phyloP scores from a whole-genome alignment of 2,329 filamentous ascomycete species.

The Penicillium griseofulvum region DNA sequence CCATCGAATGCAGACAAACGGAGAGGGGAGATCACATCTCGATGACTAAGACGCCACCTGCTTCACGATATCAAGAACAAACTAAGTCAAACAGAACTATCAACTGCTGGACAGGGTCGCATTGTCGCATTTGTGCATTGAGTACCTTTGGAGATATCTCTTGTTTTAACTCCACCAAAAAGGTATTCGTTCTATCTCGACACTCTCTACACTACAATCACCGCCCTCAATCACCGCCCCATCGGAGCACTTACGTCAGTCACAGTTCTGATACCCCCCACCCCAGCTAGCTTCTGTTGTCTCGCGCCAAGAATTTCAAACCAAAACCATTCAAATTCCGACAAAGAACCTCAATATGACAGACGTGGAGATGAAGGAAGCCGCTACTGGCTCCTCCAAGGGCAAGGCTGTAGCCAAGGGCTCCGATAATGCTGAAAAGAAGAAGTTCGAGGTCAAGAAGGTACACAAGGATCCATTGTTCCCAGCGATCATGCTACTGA shows the following conservation, averaged over 20 bases:
- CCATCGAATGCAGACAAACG: slow-evolving; percentile 7
- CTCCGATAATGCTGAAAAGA: slow-evolving; percentile 66
- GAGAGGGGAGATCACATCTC: slow-evolving; percentile 11
- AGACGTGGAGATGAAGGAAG: slow-evolving; percentile 94
- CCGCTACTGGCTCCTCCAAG: slow-evolving; percentile 51
- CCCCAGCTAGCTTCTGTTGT: slow-evolving; percentile 6
- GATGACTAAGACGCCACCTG: slow-evolving; percentile 28
- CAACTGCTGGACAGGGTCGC: neutral
- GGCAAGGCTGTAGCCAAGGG: slow-evolving; percentile 56
- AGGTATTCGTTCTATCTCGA: neutral
- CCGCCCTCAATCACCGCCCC: slow-evolving; percentile 1
- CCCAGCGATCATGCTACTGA: slow-evolving; percentile 9
- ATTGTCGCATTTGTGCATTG: neutral
- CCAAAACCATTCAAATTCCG: neutral
- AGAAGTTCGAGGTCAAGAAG: slow-evolving; percentile 99
- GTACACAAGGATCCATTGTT: slow-evolving; percentile 48
- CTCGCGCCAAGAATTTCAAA: slow-evolving; percentile 9
- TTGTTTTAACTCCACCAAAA: neutral
- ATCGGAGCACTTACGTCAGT: slow-evolving; percentile 11
- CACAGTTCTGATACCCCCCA: slow-evolving; percentile 9
- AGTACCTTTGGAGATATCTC: slow-evolving; percentile 4
- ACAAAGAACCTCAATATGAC: slow-evolving; percentile 61
- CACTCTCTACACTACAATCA: neutral
- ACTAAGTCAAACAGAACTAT: slow-evolving; percentile 17
- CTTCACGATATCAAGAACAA: slow-evolving; percentile 17